Conservation (phyloP, 768 basidiomycete species). For the Macrocybe gigantea region DNA sequence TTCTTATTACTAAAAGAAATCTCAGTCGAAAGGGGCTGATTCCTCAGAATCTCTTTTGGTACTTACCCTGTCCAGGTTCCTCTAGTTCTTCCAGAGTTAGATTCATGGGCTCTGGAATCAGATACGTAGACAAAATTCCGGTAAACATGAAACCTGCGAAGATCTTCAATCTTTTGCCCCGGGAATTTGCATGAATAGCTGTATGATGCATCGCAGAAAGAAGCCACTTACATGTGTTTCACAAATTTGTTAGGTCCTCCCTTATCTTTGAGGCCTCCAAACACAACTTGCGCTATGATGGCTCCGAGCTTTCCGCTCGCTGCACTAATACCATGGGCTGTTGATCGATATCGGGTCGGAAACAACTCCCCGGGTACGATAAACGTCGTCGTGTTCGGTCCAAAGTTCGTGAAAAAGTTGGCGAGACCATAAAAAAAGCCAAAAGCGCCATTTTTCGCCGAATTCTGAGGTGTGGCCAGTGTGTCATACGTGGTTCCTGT, state of each 20-base stretch:
- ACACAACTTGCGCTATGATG: conserved; percentile 55
- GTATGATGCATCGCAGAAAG: background rate
- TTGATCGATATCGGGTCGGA: conserved; percentile 65
- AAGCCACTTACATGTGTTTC: conserved; percentile 36
- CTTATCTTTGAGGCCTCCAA: conserved; percentile 40
- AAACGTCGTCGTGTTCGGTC: conserved; percentile 58
- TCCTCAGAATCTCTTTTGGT: no score
- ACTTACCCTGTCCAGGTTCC: no score
- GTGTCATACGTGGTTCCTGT: conserved; percentile 42
- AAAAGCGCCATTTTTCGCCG: conserved; percentile 30
- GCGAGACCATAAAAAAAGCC: conserved; percentile 57
- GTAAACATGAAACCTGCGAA: conserved; percentile 63
- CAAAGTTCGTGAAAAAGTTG: conserved; percentile 68
- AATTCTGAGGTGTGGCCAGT: conserved; percentile 23
- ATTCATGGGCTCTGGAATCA: conserved; percentile 55
- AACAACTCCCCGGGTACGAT: conserved; percentile 58
- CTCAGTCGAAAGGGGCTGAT: no score
- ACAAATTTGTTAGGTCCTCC: conserved; percentile 37
- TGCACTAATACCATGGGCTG: conserved; percentile 58
- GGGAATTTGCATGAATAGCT: background rate
- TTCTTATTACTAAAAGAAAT: no score
- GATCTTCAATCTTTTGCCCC: conserved; percentile 38
- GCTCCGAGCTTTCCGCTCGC: conserved; percentile 61
- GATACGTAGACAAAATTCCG: conserved; percentile 53
- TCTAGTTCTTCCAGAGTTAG: conserved; percentile 39